phyloP scores from a whole-genome alignment of 208 protist genomes.

The Leishmania gerbilli region DNA sequence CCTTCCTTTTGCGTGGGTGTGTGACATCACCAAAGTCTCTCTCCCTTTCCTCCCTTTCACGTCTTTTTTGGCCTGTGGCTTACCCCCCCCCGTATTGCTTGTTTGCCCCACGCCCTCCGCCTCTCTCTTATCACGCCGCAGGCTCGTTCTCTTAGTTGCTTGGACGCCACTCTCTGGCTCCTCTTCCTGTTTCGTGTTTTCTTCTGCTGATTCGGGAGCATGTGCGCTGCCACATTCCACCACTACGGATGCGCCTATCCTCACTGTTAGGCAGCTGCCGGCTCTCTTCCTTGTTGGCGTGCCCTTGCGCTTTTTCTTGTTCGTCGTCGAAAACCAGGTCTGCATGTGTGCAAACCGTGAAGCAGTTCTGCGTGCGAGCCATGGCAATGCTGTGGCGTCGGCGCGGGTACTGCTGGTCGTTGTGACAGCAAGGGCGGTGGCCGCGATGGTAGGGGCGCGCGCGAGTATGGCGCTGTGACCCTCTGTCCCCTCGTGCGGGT shows the following conservation, averaged over 20 bases:
- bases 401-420: background rate
- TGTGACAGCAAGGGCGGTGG: background rate
- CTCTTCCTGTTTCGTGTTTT: background rate
- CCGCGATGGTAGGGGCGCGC: background rate
- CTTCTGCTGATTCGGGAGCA: background rate
- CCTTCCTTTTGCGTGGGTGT: background rate
- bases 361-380: background rate
- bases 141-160: background rate
- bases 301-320: conserved; percentile 13
- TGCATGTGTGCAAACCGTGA: background rate
- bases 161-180: background rate
- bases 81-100: background rate
- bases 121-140: background rate
- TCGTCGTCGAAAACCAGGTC: background rate
- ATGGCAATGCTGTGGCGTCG: background rate
- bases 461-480: background rate
- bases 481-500: background rate
- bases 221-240: background rate
- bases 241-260: background rate
- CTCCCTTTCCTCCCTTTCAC: background rate
- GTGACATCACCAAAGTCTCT: background rate
- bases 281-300: background rate
- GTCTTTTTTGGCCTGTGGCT: background rate
- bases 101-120: background rate
- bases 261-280: background rate